These are phyloP conservation scores for Boeremia exigua DNA, from an alignment of 2,329 filamentous ascomycete genomes.

Conservation along the genomic window DNA sequence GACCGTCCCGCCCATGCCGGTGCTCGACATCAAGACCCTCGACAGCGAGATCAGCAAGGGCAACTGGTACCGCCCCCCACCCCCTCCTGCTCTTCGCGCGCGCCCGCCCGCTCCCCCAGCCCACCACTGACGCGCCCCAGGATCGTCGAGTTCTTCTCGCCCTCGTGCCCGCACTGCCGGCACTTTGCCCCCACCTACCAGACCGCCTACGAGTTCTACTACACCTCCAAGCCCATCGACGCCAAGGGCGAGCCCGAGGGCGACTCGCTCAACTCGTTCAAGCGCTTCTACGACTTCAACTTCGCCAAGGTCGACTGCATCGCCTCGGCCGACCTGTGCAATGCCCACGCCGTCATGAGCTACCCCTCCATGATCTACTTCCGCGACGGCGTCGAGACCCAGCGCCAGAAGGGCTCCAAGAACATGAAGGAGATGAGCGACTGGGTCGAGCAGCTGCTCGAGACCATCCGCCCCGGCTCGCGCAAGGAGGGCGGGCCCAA, in stretches of 20 bases:
- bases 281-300: conserved; percentile 84
- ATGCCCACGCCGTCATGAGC: conserved; percentile 66
- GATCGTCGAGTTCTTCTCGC: conserved; percentile 60
- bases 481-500: conserved; percentile 70
- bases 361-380: conserved; percentile 83
- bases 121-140: conserved; percentile 11
- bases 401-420: conserved; percentile 70
- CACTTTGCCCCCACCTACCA: conserved; percentile 84
- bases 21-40: conserved; percentile 65
- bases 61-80: conserved; percentile 63
- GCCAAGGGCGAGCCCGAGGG: conserved; percentile 55
- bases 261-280: conserved; percentile 70
- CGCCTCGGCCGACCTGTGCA: conserved; percentile 79
- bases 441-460: conserved; percentile 77
- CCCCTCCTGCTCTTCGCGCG: too few species aligned
- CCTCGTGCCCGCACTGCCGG: conserved; percentile 72
- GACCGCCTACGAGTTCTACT: conserved; percentile 93
- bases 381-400: conserved; percentile 74
- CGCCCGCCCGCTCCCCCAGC: too few species aligned
- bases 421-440: conserved; percentile 69
- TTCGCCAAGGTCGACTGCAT: conserved; percentile 88
- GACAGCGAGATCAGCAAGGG: conserved; percentile 66
- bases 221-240: conserved; percentile 76
- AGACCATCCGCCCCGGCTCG: conserved; percentile 80
- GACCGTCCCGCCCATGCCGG: conserved; percentile 68